A percentile compares a stretch with the other conserved stretches of the same genome.
These are phyloP conservation scores for Candida freyschussii DNA, from an alignment of 1,139 yeast genomes.

Conservation along the genomic window DNA sequence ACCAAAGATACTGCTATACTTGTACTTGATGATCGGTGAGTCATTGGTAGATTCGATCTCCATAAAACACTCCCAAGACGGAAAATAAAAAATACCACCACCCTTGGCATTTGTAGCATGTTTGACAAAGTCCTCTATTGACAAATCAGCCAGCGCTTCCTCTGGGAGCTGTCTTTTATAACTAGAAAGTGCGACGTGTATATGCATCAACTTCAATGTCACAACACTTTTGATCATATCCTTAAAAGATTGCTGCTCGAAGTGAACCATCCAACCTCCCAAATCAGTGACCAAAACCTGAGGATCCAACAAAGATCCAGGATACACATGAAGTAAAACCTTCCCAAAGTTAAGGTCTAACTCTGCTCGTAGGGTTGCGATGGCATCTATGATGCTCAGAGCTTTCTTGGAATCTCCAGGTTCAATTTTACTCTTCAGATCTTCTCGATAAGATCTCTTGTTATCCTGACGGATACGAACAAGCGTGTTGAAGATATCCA, in stretches of 20 bases:
- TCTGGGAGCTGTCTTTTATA: conserved; percentile 42
- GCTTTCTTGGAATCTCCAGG: conserved; percentile 14
- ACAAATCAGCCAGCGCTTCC: conserved; percentile 40
- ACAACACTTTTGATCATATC: conserved; percentile 41
- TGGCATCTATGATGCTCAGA: conserved; percentile 20
- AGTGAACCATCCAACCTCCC: conserved; percentile 55
- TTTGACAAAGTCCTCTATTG: conserved; percentile 51
- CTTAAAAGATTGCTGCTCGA: conserved; percentile 50
- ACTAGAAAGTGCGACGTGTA: conserved; percentile 60
- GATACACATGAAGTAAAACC: conserved; percentile 62
- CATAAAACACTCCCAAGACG: conserved; percentile 73
- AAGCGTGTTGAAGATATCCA: conserved; percentile 72
- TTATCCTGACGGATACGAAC: conserved; percentile 71
- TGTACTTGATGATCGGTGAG: conserved; percentile 53
- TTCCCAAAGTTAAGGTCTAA: conserved; percentile 55
- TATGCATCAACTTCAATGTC: conserved; percentile 51
- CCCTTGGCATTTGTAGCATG: conserved; percentile 64
- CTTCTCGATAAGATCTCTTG: conserved; percentile 67
- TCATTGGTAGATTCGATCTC: conserved; percentile 56
- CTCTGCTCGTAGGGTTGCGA: conserved; percentile 46
- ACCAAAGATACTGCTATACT: conserved; percentile 69
- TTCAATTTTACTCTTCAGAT: conserved; percentile 32
- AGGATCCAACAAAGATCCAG: conserved; percentile 69
- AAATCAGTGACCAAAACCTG: conserved; percentile 66
- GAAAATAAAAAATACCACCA: conserved; percentile 76